Percentiles rank a stretch among this genome's conserved stretches.
phyloP scores from a whole-genome alignment of 805 yeast genomes.

The Scheffersomyces amazonensis region DNA sequence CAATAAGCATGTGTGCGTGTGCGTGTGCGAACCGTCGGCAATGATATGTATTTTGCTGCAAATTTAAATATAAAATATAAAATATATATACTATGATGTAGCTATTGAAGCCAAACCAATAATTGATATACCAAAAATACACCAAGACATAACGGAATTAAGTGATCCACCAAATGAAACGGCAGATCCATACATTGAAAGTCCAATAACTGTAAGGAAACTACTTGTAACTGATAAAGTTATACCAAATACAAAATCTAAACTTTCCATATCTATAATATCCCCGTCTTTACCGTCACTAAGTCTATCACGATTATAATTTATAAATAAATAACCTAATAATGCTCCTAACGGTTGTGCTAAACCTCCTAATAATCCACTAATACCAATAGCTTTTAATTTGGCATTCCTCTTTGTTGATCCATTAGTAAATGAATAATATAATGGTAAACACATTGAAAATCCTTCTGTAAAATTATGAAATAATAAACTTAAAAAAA shows the following conservation, averaged over 20 bases:
- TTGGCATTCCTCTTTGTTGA: slow-evolving; percentile 46
- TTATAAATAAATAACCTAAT: slow-evolving; percentile 53
- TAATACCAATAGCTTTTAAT: slow-evolving; percentile 57
- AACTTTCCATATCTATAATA: slow-evolving; percentile 27
- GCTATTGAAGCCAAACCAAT: slow-evolving; percentile 37
- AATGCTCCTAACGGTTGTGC: slow-evolving; percentile 91
- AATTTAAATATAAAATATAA: neutral
- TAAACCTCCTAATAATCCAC: slow-evolving; percentile 72
- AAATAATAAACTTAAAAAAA: slow-evolving; percentile 78
- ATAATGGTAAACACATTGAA: slow-evolving; percentile 87
- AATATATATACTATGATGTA: neutral
- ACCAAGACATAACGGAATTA: slow-evolving; percentile 56
- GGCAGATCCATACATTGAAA: slow-evolving; percentile 85
- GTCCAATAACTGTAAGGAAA: slow-evolving; percentile 73
- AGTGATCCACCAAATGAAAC: slow-evolving; percentile 76
- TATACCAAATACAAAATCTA: slow-evolving; percentile 53
- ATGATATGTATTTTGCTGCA: neutral
- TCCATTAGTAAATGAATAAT: slow-evolving; percentile 55
- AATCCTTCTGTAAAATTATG: slow-evolving; percentile 96
- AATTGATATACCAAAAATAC: slow-evolving; percentile 54
- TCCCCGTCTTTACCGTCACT: slow-evolving; percentile 14
- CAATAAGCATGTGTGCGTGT: too few species aligned
- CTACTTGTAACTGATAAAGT: slow-evolving; percentile 79
- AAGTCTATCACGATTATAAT: slow-evolving; percentile 24
- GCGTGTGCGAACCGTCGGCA: too few species aligned